Evolutionary conservation across 352 stramenopile species (phyloP), one percentile per base, ranked within the genome.

Genomic region (Globisporangium spinosum): DNA sequence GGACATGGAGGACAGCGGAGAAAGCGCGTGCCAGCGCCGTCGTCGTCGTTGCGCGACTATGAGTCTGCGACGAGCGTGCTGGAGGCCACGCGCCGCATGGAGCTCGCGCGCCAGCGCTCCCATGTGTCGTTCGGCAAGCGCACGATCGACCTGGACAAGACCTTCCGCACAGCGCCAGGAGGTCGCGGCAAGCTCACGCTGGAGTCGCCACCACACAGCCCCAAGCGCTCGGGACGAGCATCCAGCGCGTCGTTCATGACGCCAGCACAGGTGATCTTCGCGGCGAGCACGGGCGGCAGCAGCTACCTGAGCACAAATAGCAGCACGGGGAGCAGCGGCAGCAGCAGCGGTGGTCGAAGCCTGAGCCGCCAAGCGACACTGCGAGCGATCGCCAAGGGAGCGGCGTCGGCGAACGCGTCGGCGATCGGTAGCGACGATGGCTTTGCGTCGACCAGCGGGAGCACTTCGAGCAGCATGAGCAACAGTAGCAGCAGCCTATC

Each of bases 91-190:
- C 74, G 70, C 3, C 80, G 82, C 25, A 74, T 72, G 32, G 80
- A 85, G 56, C 73, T 88, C 45, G 76, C 77, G 25, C 78, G 82
- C 10, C 78, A 83, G 61, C 78, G 77, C 27, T 71, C 80, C 9
- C 71, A 75, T 35, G 73, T 89, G 54, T 81, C 72, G 49, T 87
- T 89, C 29, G 77, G 83, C 0, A 69, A 85, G 22, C 69, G 77
- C 56, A 80, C 68, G 23, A 83, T 89, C 65, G 71, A 75, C 29
- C 58, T 89, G 10, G 76, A 82, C 29, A 76, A 77, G 62, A 77
- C 81, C 43, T 87, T 88, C 68, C 80, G 78, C 22, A 87, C 80
- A n/a, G 81, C 77, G 1, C 83, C 80, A 4, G 76, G 77, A 53
- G 76, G 78, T 38, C 64, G 68, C 17, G 64, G 80, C 40, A 75